Conservation (phyloP, 352 stramenopile species). For the Achlya hypogyna region DNA sequence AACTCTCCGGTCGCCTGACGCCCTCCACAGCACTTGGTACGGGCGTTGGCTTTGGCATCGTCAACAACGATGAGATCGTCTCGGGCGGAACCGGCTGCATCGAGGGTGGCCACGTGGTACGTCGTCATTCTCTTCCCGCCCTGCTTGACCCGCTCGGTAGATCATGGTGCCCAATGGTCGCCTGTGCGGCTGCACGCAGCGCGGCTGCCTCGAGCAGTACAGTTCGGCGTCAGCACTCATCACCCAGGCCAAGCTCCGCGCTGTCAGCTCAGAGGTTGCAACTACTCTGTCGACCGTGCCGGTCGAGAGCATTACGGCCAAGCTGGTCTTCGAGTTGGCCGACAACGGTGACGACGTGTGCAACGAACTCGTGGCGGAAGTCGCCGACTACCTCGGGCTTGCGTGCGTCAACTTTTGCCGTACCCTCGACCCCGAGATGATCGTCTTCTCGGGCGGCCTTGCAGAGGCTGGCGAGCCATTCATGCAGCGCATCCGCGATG, state of each 20-base stretch:
- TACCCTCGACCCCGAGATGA: conserved; percentile 70
- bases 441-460: conserved; percentile 67
- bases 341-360: conserved; percentile 56
- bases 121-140: background rate
- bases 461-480: conserved; percentile 62
- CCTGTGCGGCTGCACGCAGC: conserved; percentile 59
- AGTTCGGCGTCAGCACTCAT: conserved; percentile 60
- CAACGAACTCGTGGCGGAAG: conserved; percentile 57
- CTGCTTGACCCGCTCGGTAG: conserved; percentile 21
- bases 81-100: conserved; percentile 53
- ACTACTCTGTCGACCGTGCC: conserved; percentile 38
- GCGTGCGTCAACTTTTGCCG: conserved; percentile 72
- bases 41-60: conserved; percentile 56
- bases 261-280: conserved; percentile 27
- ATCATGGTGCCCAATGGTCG: conserved; percentile 77
- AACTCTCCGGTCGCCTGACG: too few species aligned
- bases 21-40: conserved; percentile 52
- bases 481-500: conserved; percentile 46
- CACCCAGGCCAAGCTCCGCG: conserved; percentile 33
- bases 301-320: conserved; percentile 45
- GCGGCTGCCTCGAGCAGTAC: conserved; percentile 71
- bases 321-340: conserved; percentile 64
- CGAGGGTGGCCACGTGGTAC: conserved; percentile 73
- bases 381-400: conserved; percentile 75
- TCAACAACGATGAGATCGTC: conserved; percentile 58